Conservation (phyloP, 2,329 filamentous ascomycete species). For the Purpureocillium takamizusanense region DNA sequence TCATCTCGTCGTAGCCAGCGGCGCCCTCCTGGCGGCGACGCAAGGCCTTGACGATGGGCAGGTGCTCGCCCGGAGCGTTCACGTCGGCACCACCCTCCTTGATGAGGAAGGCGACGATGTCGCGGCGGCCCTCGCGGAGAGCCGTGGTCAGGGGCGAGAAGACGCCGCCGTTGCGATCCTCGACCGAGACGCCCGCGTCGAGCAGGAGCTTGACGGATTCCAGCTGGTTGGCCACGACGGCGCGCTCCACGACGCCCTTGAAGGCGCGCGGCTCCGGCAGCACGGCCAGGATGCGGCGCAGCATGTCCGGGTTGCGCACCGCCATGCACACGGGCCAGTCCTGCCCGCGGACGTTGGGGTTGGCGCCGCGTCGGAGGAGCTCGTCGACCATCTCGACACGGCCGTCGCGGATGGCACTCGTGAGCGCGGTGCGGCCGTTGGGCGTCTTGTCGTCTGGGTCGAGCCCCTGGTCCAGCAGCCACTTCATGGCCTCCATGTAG, state of each 20-base stretch:
- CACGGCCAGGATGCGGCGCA: conserved; percentile 47
- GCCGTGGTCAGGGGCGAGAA: conserved; percentile 62
- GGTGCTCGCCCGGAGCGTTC: conserved; percentile 60
- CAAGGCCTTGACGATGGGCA: conserved; percentile 62
- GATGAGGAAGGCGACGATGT: conserved; percentile 53
- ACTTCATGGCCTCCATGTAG: conserved; percentile 50
- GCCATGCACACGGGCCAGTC: conserved; percentile 67
- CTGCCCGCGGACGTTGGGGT: conserved; percentile 53
- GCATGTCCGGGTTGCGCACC: conserved; percentile 49
- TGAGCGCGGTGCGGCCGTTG: conserved; percentile 52
- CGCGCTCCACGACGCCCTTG: conserved; percentile 60
- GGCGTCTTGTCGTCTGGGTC: conserved; percentile 50
- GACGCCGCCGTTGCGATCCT: conserved; percentile 64
- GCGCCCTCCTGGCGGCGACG: conserved; percentile 36
- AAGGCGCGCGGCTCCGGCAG: conserved; percentile 51
- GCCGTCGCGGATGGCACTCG: conserved; percentile 55
- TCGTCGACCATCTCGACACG: conserved; percentile 49
- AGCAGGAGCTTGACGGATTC: conserved; percentile 59
- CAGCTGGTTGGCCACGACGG: conserved; percentile 56
- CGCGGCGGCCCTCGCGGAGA: conserved; percentile 52
- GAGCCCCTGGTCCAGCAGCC: conserved; percentile 50
- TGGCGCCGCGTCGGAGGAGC: conserved; percentile 48
- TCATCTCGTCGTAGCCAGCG: conserved; percentile 46
- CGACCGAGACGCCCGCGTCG: conserved; percentile 54
- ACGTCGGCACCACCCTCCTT: conserved; percentile 53